Evolutionary conservation across 2,329 filamentous ascomycete species (phyloP).

Genomic region (Arthrobotrys entomopaga): DNA sequence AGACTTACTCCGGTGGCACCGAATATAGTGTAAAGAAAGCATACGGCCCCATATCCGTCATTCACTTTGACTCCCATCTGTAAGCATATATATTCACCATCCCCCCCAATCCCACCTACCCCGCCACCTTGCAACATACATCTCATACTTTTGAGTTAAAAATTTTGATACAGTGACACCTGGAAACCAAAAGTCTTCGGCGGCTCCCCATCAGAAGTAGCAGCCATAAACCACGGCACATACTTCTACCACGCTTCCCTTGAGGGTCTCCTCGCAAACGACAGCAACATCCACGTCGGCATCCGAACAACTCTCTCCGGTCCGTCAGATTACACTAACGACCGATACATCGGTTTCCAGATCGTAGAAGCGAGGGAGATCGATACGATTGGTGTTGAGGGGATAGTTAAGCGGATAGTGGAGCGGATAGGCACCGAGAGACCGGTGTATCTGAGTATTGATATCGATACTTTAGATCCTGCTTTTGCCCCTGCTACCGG

Average conservation of each 20-base stretch:
- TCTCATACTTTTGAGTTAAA: conserved; percentile 54
- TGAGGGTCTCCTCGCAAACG: conserved; percentile 81
- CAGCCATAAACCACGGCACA: conserved; percentile 84
- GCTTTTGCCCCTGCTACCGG: conserved; percentile 67
- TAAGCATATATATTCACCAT: conserved; percentile 20
- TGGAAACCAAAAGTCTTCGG: conserved; percentile 89
- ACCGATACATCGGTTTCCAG: conserved; percentile 84
- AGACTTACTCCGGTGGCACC: background rate
- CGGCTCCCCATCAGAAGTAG: conserved; percentile 78
- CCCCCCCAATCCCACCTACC: background rate
- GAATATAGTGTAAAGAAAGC: conserved; percentile 67
- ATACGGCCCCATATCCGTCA: conserved; percentile 71
- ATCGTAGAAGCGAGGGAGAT: conserved; percentile 81
- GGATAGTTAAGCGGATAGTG: conserved; percentile 81
- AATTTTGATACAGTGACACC: conserved; percentile 63
- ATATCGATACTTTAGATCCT: conserved; percentile 89
- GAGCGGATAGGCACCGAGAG: conserved; percentile 77
- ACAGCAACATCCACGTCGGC: conserved; percentile 86
- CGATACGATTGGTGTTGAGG: conserved; percentile 74
- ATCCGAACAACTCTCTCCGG: conserved; percentile 84
- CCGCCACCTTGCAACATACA: background rate
- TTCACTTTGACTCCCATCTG: conserved; percentile 72
- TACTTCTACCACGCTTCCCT: conserved; percentile 86
- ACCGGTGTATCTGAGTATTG: conserved; percentile 83
- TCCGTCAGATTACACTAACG: conserved; percentile 83